Percentiles rank a stretch among this genome's conserved stretches.
Evolutionary conservation across 73 alveolate species (phyloP).

Genomic region (Strombidium stylifer): DNA sequence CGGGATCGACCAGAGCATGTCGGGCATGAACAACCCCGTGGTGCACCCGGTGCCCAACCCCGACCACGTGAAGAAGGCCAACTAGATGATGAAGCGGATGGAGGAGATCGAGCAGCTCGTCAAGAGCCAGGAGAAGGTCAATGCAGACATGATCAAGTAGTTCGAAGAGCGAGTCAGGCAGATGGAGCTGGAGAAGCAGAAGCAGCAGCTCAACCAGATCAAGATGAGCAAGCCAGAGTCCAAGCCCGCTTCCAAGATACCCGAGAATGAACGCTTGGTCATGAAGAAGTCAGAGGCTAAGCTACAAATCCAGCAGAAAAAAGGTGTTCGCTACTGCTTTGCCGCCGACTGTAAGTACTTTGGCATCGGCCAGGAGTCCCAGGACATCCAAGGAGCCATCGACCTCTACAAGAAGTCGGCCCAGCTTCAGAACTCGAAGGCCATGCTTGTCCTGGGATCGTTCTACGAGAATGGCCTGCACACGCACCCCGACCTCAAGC

Average conservation of each 20-base stretch:
- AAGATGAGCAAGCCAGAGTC: slow-evolving; percentile 9
- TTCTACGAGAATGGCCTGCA: slow-evolving; percentile 82
- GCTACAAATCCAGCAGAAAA: slow-evolving; percentile 1
- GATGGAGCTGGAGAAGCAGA: background rate
- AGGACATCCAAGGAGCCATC: slow-evolving; percentile 66
- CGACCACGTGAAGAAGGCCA: background rate
- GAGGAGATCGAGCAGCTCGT: background rate
- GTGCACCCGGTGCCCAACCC: background rate
- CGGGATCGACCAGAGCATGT: background rate
- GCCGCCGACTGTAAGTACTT: slow-evolving; percentile 51
- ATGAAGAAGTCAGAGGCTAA: too few relatives aligned
- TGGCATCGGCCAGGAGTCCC: slow-evolving; percentile 55
- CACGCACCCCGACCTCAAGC: slow-evolving; percentile 48
- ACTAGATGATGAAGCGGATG: background rate
- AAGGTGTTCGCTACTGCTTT: slow-evolving; percentile 27
- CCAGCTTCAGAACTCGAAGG: slow-evolving; percentile 64
- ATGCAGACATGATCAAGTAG: background rate
- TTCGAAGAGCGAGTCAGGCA: background rate
- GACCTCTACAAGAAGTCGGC: slow-evolving; percentile 62
- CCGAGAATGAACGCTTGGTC: background rate
- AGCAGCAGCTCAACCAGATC: slow-evolving; percentile 11
- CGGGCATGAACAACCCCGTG: background rate
- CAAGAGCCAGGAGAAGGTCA: background rate
- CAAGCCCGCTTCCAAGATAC: background rate
- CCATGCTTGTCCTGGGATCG: slow-evolving; percentile 74